Percentiles rank a stretch among this genome's conserved stretches.
These are phyloP conservation scores for Triticum timopheevii DNA, from an alignment of 176 grass and related monocot genomes.

Conservation along the genomic window DNA sequence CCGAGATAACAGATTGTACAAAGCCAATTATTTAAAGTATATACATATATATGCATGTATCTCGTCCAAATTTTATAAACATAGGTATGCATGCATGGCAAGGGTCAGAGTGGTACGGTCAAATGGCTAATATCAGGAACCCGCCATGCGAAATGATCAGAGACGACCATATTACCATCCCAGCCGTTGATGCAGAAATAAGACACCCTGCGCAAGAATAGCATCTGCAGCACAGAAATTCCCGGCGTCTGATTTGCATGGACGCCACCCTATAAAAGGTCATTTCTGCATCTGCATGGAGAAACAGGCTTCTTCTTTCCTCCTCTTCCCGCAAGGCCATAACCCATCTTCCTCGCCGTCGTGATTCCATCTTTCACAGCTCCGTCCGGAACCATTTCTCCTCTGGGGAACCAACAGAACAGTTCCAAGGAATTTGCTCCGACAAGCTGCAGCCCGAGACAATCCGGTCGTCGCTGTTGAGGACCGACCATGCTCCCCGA, in stretches of 20 bases:
- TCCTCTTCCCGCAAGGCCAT: not conserved
- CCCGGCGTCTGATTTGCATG: constrained; percentile 13
- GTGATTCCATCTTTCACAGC: not conserved
- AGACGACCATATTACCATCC: not conserved
- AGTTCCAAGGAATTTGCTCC: not conserved
- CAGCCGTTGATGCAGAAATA: constrained; percentile 38
- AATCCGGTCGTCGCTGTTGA: not conserved
- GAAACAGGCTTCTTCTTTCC: not conserved
- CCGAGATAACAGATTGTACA: no score
- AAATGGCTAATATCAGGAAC: constrained; percentile 19
- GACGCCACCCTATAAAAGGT: constrained; percentile 14
- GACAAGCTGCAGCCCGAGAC: not conserved
- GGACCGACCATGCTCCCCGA: constrained; percentile 32
- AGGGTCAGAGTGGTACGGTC: not conserved
- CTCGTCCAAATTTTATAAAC: not conserved
- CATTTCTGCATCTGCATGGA: constrained; percentile 34
- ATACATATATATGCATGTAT: not conserved
- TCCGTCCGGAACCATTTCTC: not conserved
- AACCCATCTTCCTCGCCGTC: not conserved
- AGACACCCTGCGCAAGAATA: constrained; percentile 34
- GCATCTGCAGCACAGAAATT: constrained; percentile 44
- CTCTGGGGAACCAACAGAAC: constrained; percentile 9
- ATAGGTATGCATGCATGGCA: not conserved
- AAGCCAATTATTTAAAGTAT: no score
- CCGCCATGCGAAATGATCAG: not conserved